These are phyloP conservation scores for Rutidosis leptorrhynchoides DNA, from an alignment of 129 eudicot genomes.

Conservation along the genomic window DNA sequence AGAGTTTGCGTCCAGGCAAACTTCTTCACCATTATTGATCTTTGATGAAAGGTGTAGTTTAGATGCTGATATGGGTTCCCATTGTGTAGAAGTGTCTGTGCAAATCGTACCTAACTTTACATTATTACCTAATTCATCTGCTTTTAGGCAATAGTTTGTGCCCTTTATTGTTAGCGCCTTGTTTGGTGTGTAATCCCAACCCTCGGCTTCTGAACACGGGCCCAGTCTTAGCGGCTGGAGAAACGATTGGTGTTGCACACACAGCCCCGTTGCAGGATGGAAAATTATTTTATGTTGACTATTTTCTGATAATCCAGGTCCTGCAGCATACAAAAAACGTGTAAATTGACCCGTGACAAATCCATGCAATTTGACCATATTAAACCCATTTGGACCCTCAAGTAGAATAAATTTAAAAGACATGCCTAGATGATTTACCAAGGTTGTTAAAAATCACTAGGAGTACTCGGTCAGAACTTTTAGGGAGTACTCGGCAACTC, in stretches of 20 bases:
- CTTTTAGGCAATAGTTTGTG: constrained; percentile 61
- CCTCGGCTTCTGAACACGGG: constrained; percentile 61
- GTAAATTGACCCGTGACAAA: background rate
- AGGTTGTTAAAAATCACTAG: too few species aligned
- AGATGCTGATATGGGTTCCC: constrained; percentile 78
- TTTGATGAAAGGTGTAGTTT: constrained; percentile 76
- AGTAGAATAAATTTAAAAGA: background rate
- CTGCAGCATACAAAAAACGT: constrained; percentile 38
- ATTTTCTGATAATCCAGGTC: constrained; percentile 52
- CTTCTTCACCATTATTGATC: constrained; percentile 45
- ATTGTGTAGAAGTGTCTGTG: constrained; percentile 41
- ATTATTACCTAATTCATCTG: constrained; percentile 46
- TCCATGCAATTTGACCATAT: background rate
- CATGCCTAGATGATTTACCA: background rate
- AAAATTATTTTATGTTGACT: constrained; percentile 50
- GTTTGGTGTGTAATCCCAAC: constrained; percentile 61
- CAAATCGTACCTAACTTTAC: constrained; percentile 54
- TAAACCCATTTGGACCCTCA: too few species aligned
- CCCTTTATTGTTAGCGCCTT: constrained; percentile 56
- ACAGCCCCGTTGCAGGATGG: constrained; percentile 84
- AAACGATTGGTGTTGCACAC: constrained; percentile 42
- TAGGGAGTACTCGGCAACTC: too few species aligned
- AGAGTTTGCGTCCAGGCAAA: constrained; percentile 73
- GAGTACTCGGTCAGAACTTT: too few species aligned
- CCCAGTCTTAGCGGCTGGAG: constrained; percentile 45